Evolutionary conservation across 805 yeast species (phyloP).

Genomic region (Candida lessepsii): DNA sequence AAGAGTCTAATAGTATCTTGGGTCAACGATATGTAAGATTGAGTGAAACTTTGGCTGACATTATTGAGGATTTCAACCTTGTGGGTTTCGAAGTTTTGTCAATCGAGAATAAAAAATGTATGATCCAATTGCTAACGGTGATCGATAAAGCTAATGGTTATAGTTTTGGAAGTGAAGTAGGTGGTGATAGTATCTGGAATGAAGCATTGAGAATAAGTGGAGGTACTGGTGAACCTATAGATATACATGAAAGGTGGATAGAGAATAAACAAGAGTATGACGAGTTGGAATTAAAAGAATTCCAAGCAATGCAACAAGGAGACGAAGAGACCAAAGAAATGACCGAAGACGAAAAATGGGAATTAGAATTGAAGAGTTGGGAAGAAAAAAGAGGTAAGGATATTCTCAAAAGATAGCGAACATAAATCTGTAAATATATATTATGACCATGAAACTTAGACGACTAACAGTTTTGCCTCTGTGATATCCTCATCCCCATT

Average conservation of each 20-base stretch:
- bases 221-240: conserved; percentile 49
- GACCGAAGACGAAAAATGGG: conserved; percentile 72
- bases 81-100: conserved; percentile 87
- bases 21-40: conserved; percentile 63
- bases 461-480: conserved; percentile 20
- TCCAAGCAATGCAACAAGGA: conserved; percentile 32
- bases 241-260: conserved; percentile 94
- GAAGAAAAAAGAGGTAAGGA: conserved; percentile 22
- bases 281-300: conserved; percentile 41
- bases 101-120: conserved; percentile 86
- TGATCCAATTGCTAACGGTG: conserved; percentile 75
- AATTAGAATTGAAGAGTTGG: conserved; percentile 34
- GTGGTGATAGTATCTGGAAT: conserved; percentile 98
- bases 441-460: not conserved
- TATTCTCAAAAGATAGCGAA: conserved; percentile 9
- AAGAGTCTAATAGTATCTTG: conserved; percentile 66
- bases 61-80: conserved; percentile 82
- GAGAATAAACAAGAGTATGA: conserved; percentile 81
- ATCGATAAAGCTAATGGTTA: conserved; percentile 95
- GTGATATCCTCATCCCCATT: conserved; percentile 34
- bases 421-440: not conserved
- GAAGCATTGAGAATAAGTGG: conserved; percentile 87
- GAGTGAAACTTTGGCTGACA: conserved; percentile 74
- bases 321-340: conserved; percentile 40
- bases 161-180: conserved; percentile 89